Base-by-base conservation (phyloP, 2,329 filamentous ascomycete species). In the Apiospora koreana region DNA sequence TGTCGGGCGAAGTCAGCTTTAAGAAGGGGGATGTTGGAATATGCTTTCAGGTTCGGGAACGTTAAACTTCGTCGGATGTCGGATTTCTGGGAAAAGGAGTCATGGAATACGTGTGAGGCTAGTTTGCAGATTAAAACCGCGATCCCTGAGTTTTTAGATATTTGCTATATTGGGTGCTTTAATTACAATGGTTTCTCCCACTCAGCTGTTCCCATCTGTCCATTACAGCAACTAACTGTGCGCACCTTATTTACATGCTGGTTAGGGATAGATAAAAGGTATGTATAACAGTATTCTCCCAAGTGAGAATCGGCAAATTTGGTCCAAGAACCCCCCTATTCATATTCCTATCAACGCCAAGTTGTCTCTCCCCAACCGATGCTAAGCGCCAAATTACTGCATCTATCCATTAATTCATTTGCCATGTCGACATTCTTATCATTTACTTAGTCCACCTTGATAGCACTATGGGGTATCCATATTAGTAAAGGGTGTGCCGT, bases 371-470 rank as follows among this genome's bases (percentile, higher is more conserved):
- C 28, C 50, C 28, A 4, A 35, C 28, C 35, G 16, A 28, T 58
- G 50, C 28, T 58, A 8, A 35, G 50, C 28, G 18, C 50, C 50
- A 65, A 42, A 65, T 1, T 23, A 66, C 14, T 38, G 28, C 66
- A 23, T 68, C 16, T 46, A 68, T 35, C 69, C 69, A 69, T 69
- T 69, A 69, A 69, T 54, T 72, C 42, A 6, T 46, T 35, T 38
- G 28, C 18, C 25, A 31, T 18, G 18, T 42, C 64, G 42, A n/a
- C 38, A 23, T 67, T 62, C 46, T 62, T 21, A 43, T 43, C 14
- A 16, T 16, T 18, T 12, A 16, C 62, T 79, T 77, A 87, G 71
- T 87, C 86, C 31, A 83, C 82, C 73, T 87, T 88, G 76, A 87
- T 87, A 48, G 85, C 86, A 69, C 86, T 87, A 69, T 28, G 14